Base-by-base conservation (phyloP, 2,329 filamentous ascomycete species). In the Aspergillus ibericus region DNA sequence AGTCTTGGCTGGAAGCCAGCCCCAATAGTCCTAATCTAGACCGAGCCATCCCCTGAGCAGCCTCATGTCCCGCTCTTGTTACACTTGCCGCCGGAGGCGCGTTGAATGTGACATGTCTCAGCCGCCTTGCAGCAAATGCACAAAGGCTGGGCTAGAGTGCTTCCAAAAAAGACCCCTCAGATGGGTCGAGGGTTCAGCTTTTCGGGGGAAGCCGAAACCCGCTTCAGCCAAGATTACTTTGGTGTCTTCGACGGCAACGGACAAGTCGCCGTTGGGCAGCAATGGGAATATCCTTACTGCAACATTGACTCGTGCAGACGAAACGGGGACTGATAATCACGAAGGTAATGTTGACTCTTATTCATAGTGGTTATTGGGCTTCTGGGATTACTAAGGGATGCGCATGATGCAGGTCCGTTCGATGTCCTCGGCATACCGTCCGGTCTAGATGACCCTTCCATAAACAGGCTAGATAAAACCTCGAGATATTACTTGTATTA, bases 111-210 rank as follows among this genome's bases (percentile, higher is more conserved):
- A 72, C 51, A 64, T 63, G 60, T 60, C 65, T 5, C 48, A 61
- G 10, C 50, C 55, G 2, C 72, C 72, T 5, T 74, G 72, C 54
- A 56, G 50, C 18, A 74, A 74, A 60, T 74, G 72, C 46, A 34
- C 67, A 40, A 74, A 72, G 40, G 69, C 70, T 2, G 72, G 70
- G 5, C 27, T 74, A 10, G 70, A 74, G 62, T 74, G 72, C 51
- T 61, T 66, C 7, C 65, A 71, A 32, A 67, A 69, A 59, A 59
- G 71, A 29, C 72, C 72, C 1, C 55, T 73, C 7, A 61, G 71
- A 61, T 74, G 72, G 72, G 72, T 73, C 12, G 63, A 69, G 51
- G 72, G 72, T 6, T 66, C 70, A 18, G 67, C 68, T 2, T 65
- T 73, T 57, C 71, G 72, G 27, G 68, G 70, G 3, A 68, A 66